These are phyloP conservation scores for Magnaporthiopsis rhizophila DNA, from an alignment of 2,329 filamentous ascomycete genomes.

Conservation along the genomic window DNA sequence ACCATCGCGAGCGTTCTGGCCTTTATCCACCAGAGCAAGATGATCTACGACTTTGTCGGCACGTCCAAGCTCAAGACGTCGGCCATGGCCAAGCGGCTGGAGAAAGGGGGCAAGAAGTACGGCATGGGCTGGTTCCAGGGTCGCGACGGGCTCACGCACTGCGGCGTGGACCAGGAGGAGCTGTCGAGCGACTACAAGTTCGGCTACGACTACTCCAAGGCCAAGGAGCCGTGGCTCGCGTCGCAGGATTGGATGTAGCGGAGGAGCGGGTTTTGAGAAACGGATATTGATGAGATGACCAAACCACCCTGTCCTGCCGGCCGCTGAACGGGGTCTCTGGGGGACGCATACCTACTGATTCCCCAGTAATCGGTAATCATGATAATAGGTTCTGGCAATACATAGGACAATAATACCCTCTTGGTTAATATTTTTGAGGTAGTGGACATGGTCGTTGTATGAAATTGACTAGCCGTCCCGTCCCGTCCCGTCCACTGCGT, in stretches of 20 bases:
- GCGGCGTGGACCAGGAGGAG: conserved; percentile 71
- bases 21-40: conserved; percentile 73
- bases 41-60: conserved; percentile 68
- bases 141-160: conserved; percentile 64
- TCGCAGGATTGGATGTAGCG: conserved; percentile 27
- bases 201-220: conserved; percentile 41
- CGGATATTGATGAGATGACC: conserved; percentile 10
- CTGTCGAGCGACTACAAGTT: conserved; percentile 56
- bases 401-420: not conserved
- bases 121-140: conserved; percentile 71
- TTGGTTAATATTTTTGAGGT: not conserved
- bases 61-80: conserved; percentile 55
- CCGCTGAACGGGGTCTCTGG: not conserved
- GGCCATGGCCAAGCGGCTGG: conserved; percentile 54
- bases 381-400: not conserved
- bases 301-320: too few relatives aligned
- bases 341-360: not conserved
- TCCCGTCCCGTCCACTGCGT: too few relatives aligned
- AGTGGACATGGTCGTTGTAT: too few relatives aligned
- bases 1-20: conserved; percentile 70
- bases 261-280: too few relatives aligned
- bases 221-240: conserved; percentile 43
- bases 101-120: conserved; percentile 56
- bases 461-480: too few relatives aligned
- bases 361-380: not conserved